Evolutionary conservation across 805 yeast genomes (phyloP), one percentile per base, ranked within the genome.

Genomic region (Candida ponderosae): DNA sequence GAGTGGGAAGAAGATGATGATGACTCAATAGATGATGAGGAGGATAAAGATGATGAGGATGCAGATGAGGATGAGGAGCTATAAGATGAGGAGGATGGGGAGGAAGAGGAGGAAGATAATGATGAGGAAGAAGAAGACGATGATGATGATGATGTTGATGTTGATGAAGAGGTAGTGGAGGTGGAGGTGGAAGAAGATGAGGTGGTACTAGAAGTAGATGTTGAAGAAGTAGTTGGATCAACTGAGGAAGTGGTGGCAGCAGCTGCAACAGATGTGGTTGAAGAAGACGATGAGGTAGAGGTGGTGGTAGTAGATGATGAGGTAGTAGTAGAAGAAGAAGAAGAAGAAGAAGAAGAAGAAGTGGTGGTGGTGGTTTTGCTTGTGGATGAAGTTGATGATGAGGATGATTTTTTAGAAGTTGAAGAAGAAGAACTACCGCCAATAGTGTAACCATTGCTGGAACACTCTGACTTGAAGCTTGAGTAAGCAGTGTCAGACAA

Each of bases 401-500:
- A 39, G 8, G 66, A 37, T 7, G 64, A 34, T 16, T 66, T 39
- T 11, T 65, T 40, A 14, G 67, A 43, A 26, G 69, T 46, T 14
- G 70, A 44, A 7, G 62, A 40, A 7, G 63, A 39, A 18, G 52
- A 39, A 13, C 57, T 36, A 29, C 51, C 52, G 20, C 47, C 50
- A 26, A 63, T 56, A 18, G 54, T 42, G 35, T 64, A 68, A 40
- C 70, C 67, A 46, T 63, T 68, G 42, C 65, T 70, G 10, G 57
- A 40, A 62, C 89, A 82, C 17, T 76, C 50, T 40, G 58, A 45
- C 53, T 72, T 54, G 59, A 85, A 83, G 17, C 79, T 70, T 24
- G 68, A 42, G 51, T 64, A 65, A 42, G 96, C 96, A 37, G 66
- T 55, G 35, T 62, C 74, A 29, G 77, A 67, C 32, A 66, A 60